phyloP scores from a whole-genome alignment of 306 rosid genomes.

The Medicago truncatula region DNA sequence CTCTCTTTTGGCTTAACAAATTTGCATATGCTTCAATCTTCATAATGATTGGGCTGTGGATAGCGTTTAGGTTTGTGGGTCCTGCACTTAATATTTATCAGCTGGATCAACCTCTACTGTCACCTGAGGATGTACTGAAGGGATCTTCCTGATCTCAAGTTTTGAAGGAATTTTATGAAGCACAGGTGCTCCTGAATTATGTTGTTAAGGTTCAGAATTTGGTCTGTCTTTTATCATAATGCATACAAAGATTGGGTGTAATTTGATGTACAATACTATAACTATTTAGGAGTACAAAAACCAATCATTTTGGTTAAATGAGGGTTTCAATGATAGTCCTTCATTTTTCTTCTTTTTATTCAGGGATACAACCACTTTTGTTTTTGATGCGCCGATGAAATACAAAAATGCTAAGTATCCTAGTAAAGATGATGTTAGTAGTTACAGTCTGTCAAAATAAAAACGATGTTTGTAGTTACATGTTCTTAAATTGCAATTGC shows the following conservation, averaged over 20 bases:
- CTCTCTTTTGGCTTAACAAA: constrained; percentile 86
- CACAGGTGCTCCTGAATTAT: not conserved
- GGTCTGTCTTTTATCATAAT: constrained; percentile 13
- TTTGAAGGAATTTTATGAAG: constrained; percentile 2
- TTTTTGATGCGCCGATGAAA: not conserved
- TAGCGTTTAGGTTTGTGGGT: constrained; percentile 84
- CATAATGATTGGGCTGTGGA: constrained; percentile 89
- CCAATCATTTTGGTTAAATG: not conserved
- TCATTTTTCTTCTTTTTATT: not conserved
- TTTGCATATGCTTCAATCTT: constrained; percentile 94
- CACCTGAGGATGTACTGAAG: constrained; percentile 72
- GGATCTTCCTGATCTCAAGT: constrained; percentile 54
- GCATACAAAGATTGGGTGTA: constrained; percentile 12
- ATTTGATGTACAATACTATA: not conserved
- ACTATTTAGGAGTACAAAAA: not conserved
- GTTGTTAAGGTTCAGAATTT: constrained; percentile 11
- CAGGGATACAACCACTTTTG: not conserved
- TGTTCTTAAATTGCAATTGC: not conserved
- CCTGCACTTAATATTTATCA: constrained; percentile 90
- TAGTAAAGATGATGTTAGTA: too few relatives aligned
- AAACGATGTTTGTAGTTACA: not conserved
- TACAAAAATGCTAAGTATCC: not conserved
- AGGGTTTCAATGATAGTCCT: constrained; percentile 6
- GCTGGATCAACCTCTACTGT: constrained; percentile 73
- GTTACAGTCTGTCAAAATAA: too few relatives aligned